Conservation (phyloP, 2,329 filamentous ascomycete species). For the Xylaria sp. region DNA sequence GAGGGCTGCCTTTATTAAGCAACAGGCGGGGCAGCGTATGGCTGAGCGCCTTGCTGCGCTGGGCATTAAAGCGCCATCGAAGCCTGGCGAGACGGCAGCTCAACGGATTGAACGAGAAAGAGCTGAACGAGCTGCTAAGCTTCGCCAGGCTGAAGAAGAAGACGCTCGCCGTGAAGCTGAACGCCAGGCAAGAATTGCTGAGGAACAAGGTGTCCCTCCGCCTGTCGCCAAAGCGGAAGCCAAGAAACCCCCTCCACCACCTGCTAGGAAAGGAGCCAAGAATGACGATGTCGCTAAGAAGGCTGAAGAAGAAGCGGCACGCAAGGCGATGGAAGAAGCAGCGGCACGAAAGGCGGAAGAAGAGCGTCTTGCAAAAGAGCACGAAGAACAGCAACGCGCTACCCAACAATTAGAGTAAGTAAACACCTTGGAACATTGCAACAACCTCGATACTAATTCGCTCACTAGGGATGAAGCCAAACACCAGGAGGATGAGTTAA, state of each 20-base stretch:
- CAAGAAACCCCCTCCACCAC: conserved; percentile 80
- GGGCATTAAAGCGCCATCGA: conserved; percentile 85
- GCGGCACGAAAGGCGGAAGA: conserved; percentile 72
- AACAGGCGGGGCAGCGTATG: conserved; percentile 97
- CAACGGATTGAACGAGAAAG: conserved; percentile 91
- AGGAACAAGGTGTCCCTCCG: conserved; percentile 75
- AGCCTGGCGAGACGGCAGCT: conserved; percentile 81
- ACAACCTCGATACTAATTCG: conserved; percentile 35
- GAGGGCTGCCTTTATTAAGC: conserved; percentile 93
- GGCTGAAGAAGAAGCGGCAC: conserved; percentile 63
- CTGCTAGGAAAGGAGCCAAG: conserved; percentile 76
- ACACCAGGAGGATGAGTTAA: conserved; percentile 82
- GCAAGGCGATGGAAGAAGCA: conserved; percentile 72
- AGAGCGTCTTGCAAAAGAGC: conserved; percentile 74
- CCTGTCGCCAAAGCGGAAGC: conserved; percentile 63
- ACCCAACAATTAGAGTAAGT: conserved; percentile 86
- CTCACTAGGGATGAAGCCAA: conserved; percentile 74
- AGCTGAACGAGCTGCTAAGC: conserved; percentile 85
- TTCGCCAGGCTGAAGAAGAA: conserved; percentile 92
- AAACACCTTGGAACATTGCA: background rate
- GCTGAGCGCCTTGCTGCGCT: conserved; percentile 93
- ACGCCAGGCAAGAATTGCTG: conserved; percentile 82
- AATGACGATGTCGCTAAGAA: conserved; percentile 59
- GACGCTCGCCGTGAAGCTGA: conserved; percentile 89
- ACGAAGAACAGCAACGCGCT: conserved; percentile 78